A percentile compares a stretch with the other conserved stretches of the same genome.
phyloP scores from a whole-genome alignment of 352 stramenopile species.

The Phytophthora colocasiae region DNA sequence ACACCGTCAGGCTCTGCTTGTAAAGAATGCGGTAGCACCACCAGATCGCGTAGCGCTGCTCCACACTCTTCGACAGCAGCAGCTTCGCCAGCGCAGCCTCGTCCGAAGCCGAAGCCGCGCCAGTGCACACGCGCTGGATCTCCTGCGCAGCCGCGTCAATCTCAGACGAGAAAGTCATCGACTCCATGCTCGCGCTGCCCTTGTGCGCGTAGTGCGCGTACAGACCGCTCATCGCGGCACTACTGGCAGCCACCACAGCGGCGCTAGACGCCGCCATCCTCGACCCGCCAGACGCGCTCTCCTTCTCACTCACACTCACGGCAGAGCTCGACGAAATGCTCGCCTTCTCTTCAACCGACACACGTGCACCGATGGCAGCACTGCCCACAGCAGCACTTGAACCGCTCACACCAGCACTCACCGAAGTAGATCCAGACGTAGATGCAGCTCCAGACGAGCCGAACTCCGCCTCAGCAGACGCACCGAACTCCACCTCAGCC shows the following conservation, averaged over 20 bases:
- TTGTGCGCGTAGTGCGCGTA: conserved; percentile 14
- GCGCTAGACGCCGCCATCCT: conserved; percentile 8
- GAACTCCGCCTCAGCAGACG: conserved; percentile 6
- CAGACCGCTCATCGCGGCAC: conserved; percentile 9
- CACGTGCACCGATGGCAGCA: neutral
- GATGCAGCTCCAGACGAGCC: conserved; percentile 2
- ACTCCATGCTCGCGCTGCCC: conserved; percentile 17
- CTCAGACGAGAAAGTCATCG: conserved; percentile 41
- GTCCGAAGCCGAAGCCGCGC: conserved; percentile 11
- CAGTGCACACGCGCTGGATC: conserved; percentile 43
- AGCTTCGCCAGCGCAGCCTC: conserved; percentile 27
- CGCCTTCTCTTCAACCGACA: neutral
- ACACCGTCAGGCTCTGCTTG: conserved; percentile 60
- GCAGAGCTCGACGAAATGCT: neutral
- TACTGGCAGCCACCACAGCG: neutral
- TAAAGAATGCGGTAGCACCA: conserved; percentile 47
- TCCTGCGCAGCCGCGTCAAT: conserved; percentile 62
- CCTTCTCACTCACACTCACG: conserved; percentile 2
- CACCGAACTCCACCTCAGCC: conserved; percentile 23
- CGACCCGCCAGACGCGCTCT: conserved; percentile 6
- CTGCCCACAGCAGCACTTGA: conserved; percentile 4
- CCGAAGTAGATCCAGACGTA: neutral
- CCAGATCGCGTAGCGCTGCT: conserved; percentile 35
- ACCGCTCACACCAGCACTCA: conserved; percentile 3
- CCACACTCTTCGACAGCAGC: conserved; percentile 23